Evolutionary conservation across 768 basidiomycete species (phyloP), one percentile per base, ranked within the genome.

Genomic region (Tylopilus felleus): DNA sequence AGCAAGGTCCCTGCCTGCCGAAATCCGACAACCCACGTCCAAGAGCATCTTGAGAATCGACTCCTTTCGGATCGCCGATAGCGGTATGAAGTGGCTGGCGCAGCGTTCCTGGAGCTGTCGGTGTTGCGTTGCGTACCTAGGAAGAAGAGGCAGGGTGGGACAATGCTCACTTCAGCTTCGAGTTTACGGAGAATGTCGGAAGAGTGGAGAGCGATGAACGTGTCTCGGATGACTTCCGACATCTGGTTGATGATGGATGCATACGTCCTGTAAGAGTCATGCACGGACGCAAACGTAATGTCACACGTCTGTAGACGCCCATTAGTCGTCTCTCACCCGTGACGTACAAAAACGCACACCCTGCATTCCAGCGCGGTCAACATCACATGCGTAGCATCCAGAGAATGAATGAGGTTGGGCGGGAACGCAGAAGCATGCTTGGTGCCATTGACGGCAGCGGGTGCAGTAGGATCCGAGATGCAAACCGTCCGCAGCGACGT

Each of bases 251-350:
- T 87, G 59, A 79, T 81, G 42, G 75, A 81, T 0, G 97, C 88
- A 66, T 99, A 97, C 4, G 96, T 98, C 97, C 97, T 98, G 73
- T 98, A 99, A 1, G 97, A 98, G 67, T 99, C 97, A 66, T 99
- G 97, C 12, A 99, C 97, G 1, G 93, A 90, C 1, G 96, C 95
- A 69, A 98, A 98, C 0, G 86, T 85, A 60, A 99, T 65, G 35
- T 76, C 78, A 64, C 80, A 81, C 13, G 85, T 80, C 90, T 93
- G 61, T 3, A 36, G 17, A 49, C 10, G 13, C 35, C 13, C 33
- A 8, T 69, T 39, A 48, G 53, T 55, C 21, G 59, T 40, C 38
- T 12, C 9, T 23, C 19, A 22, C 27, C 29, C 9, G 27, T 12
- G 5, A 27, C 22, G 4, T 9, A 6, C 31, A 47, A 2, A 14